These are phyloP conservation scores for Arctium minus DNA, from an alignment of 129 eudicot genomes.

Conservation along the genomic window DNA sequence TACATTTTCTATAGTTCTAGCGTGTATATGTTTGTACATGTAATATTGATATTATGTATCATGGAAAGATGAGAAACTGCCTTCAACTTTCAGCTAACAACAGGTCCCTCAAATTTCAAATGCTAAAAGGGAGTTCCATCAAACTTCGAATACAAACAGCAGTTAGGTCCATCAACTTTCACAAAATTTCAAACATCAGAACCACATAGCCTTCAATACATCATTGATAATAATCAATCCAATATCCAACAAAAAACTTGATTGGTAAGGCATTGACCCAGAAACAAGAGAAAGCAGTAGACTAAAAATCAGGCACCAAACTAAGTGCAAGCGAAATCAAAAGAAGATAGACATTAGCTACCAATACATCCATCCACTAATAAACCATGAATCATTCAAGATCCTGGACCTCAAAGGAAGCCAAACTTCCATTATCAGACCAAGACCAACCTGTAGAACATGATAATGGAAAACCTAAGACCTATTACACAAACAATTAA, in stretches of 20 bases:
- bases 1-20: not conserved
- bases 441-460: not conserved
- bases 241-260: too few relatives aligned
- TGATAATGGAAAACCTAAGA: not conserved
- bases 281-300: too few relatives aligned
- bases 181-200: not conserved
- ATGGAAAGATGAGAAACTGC: not conserved
- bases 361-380: not conserved
- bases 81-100: not conserved
- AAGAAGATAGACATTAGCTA: not conserved
- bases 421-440: not conserved
- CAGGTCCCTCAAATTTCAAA: not conserved
- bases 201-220: not conserved
- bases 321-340: not conserved
- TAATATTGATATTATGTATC: too few relatives aligned
- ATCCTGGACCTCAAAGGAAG: not conserved
- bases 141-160: not conserved
- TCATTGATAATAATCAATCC: not conserved
- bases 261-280: not conserved
- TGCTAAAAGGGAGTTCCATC: not conserved
- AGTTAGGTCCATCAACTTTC: not conserved
- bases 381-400: not conserved
- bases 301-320: too few relatives aligned
- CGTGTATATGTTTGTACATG: not conserved
- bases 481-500: not conserved